Evolutionary conservation across 2,329 filamentous ascomycete genomes (phyloP).

Genomic region (Sporothrix sp.): DNA sequence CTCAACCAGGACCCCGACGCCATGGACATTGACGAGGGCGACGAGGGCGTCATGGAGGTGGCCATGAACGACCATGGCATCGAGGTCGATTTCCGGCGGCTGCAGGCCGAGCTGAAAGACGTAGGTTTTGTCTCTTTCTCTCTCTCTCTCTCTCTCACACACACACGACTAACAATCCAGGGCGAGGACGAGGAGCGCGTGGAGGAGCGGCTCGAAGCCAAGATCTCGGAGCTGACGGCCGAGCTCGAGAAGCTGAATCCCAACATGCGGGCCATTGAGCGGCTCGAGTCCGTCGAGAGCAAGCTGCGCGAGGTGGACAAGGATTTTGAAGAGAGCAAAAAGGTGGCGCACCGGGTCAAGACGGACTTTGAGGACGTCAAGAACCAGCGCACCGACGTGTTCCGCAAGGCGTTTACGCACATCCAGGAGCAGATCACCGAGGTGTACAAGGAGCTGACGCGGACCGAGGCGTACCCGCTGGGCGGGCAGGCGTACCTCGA

Average conservation of each 20-base stretch:
- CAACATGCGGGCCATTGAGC: slow-evolving; percentile 92
- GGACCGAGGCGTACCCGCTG: slow-evolving; percentile 82
- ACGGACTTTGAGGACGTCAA: slow-evolving; percentile 65
- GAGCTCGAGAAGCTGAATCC: slow-evolving; percentile 92
- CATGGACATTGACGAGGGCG: slow-evolving; percentile 82
- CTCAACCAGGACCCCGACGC: slow-evolving; percentile 70
- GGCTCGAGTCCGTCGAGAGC: slow-evolving; percentile 74
- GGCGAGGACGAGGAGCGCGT: slow-evolving; percentile 45
- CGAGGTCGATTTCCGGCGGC: slow-evolving; percentile 69
- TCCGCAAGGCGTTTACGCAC: slow-evolving; percentile 90
- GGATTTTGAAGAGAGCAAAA: slow-evolving; percentile 79
- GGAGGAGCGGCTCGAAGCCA: slow-evolving; percentile 68
- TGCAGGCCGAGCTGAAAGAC: slow-evolving; percentile 74
- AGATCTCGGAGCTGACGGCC: slow-evolving; percentile 60
- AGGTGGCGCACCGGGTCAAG: slow-evolving; percentile 46
- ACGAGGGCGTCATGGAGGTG: slow-evolving; percentile 50
- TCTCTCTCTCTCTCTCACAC: slow-evolving; percentile 25
- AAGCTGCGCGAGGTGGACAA: slow-evolving; percentile 76
- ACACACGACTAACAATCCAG: neutral
- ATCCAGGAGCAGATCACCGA: slow-evolving; percentile 90
- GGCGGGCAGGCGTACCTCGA: slow-evolving; percentile 84
- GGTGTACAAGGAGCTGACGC: slow-evolving; percentile 92
- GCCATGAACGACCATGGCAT: slow-evolving; percentile 85
- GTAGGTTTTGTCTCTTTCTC: slow-evolving; percentile 37
- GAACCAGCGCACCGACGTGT: slow-evolving; percentile 74